Evolutionary conservation across 192 early-diverging fungal genomes (phyloP).

Genomic region (Backusella morwellensis): DNA sequence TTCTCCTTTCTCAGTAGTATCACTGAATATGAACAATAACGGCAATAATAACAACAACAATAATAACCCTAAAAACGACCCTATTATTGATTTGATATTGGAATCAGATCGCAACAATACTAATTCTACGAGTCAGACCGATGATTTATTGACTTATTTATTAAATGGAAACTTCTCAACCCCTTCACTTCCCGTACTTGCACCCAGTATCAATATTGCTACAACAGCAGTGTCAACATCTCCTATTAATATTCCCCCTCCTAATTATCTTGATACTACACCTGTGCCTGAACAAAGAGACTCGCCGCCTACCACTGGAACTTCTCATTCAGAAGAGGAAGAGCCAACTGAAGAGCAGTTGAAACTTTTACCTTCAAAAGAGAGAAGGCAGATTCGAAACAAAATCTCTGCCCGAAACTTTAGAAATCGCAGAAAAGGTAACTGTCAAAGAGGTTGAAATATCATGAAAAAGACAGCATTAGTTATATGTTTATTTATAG

Average conservation of each 20-base stretch:
- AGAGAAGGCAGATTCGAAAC: constrained; percentile 82
- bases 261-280: neutral
- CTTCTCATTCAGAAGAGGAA: constrained; percentile 16
- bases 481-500: constrained; percentile 21
- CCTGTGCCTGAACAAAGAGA: neutral
- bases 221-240: neutral
- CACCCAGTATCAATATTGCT: neutral
- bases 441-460: neutral
- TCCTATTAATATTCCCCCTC: neutral
- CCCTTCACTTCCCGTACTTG: too few relatives aligned
- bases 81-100: constrained; percentile 4
- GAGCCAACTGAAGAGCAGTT: constrained; percentile 41
- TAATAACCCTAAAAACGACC: neutral
- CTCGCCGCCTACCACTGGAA: neutral
- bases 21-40: neutral
- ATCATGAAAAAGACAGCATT: neutral
- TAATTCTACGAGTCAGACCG: neutral
- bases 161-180: neutral
- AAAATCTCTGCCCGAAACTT: constrained; percentile 88
- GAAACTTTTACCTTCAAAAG: constrained; percentile 67
- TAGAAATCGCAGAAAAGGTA: constrained; percentile 79
- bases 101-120: neutral
- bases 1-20: neutral
- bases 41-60: neutral
- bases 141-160: neutral